A percentile compares a stretch with the other conserved stretches of the same genome.
Evolutionary conservation across 208 protist genomes (phyloP).

Genomic region (Leishmania mexicana): DNA sequence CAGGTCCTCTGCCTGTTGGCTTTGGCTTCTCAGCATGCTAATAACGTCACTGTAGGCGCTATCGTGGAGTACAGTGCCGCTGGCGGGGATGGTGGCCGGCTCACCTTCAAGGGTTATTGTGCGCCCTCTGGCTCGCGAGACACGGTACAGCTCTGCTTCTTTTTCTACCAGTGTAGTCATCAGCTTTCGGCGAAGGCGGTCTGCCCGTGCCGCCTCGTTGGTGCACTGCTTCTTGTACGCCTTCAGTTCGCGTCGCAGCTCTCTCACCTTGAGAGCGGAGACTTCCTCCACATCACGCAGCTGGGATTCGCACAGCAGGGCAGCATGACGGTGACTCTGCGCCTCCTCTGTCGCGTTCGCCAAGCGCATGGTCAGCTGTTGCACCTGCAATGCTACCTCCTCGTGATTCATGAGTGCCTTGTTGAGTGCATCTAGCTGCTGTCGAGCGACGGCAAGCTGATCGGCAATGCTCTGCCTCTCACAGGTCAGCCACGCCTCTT

Average conservation of each 20-base stretch:
- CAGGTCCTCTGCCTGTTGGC: conserved; percentile 61
- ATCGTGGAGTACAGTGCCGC: background rate
- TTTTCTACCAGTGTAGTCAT: conserved; percentile 60
- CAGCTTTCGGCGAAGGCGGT: conserved; percentile 60
- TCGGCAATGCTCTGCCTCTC: conserved; percentile 46
- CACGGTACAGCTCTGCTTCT: conserved; percentile 33
- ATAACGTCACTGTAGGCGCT: conserved; percentile 52
- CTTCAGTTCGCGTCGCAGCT: conserved; percentile 50
- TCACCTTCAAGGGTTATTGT: conserved; percentile 5
- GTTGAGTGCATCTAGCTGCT: conserved; percentile 52
- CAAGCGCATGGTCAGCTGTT: conserved; percentile 56
- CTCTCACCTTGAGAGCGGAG: conserved; percentile 43
- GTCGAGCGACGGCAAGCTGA: conserved; percentile 48
- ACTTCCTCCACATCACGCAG: conserved; percentile 60
- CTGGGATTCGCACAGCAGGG: conserved; percentile 34
- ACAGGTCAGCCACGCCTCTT: conserved; percentile 56
- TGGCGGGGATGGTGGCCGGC: background rate
- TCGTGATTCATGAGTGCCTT: conserved; percentile 33
- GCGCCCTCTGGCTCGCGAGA: background rate
- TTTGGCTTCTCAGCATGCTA: conserved; percentile 56
- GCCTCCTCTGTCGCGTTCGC: conserved; percentile 55
- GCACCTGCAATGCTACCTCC: conserved; percentile 41
- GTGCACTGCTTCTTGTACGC: conserved; percentile 48
- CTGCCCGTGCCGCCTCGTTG: conserved; percentile 48
- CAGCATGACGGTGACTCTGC: conserved; percentile 37